phyloP scores from a whole-genome alignment of 2,329 filamentous ascomycete species.

The Talaromyces islandicus region DNA sequence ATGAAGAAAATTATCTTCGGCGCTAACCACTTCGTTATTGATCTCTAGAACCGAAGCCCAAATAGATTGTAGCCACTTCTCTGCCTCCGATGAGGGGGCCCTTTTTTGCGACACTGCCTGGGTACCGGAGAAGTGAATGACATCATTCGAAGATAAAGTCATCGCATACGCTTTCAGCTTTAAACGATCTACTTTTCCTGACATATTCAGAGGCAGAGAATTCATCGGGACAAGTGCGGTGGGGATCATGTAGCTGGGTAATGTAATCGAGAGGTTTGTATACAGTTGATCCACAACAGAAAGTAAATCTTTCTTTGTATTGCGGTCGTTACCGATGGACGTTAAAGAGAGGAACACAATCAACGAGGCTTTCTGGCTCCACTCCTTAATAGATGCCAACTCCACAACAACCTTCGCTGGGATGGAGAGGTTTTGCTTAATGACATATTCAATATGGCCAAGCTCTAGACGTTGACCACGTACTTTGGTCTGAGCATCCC shows the following conservation, averaged over 20 bases:
- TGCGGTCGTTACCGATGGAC: no score
- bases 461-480: constrained; percentile 29
- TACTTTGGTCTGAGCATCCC: constrained; percentile 28
- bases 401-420: background rate
- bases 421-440: background rate
- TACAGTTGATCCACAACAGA: no score
- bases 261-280: no score
- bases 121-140: background rate
- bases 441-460: constrained; percentile 22
- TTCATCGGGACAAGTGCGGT: background rate
- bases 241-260: constrained; percentile 6
- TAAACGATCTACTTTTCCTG: constrained; percentile 6
- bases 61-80: constrained; percentile 12
- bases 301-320: no score
- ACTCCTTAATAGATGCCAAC: background rate
- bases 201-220: constrained; percentile 3
- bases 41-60: constrained; percentile 18
- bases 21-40: constrained; percentile 13
- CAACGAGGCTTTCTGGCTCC: background rate
- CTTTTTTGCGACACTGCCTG: background rate
- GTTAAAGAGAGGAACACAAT: background rate
- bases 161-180: background rate
- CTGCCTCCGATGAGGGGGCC: constrained; percentile 7
- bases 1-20: constrained; percentile 22
- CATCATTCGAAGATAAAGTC: background rate